Evolutionary conservation across 345 rosid species (phyloP).

Genomic region (Populus tremula): DNA sequence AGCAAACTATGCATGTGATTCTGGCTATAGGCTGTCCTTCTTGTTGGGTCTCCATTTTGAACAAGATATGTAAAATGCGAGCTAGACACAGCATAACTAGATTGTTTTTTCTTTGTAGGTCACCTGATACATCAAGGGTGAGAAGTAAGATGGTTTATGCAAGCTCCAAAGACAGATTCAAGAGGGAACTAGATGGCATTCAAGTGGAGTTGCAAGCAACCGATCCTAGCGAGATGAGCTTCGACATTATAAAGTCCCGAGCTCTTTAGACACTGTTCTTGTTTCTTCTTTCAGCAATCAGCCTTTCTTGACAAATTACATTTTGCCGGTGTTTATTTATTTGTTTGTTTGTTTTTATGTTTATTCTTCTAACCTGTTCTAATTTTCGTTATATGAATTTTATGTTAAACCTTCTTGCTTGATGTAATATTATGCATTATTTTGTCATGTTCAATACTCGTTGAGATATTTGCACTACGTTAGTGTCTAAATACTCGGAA

Average conservation of each 20-base stretch:
- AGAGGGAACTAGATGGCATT: slow-evolving; percentile 90
- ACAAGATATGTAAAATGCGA: neutral
- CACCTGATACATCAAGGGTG: slow-evolving; percentile 79
- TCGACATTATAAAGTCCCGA: slow-evolving; percentile 74
- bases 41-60: neutral
- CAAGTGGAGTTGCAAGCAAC: slow-evolving; percentile 97
- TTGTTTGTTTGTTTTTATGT: neutral
- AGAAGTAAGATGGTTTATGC: slow-evolving; percentile 95
- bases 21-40: neutral
- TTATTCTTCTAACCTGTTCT: neutral
- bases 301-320: neutral
- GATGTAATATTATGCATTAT: neutral
- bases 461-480: neutral
- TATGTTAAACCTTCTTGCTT: neutral
- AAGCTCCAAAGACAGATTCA: slow-evolving; percentile 93
- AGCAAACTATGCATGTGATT: neutral
- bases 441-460: neutral
- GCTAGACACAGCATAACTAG: neutral
- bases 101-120: slow-evolving; percentile 34
- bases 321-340: neutral
- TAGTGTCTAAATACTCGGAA: neutral
- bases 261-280: slow-evolving; percentile 49
- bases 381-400: neutral
- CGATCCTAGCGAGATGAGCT: slow-evolving; percentile 98
- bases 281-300: neutral